Evolutionary conservation across 2,329 filamentous ascomycete genomes (phyloP), one percentile per base, ranked within the genome.

Genomic region (Anthostomella pinea): DNA sequence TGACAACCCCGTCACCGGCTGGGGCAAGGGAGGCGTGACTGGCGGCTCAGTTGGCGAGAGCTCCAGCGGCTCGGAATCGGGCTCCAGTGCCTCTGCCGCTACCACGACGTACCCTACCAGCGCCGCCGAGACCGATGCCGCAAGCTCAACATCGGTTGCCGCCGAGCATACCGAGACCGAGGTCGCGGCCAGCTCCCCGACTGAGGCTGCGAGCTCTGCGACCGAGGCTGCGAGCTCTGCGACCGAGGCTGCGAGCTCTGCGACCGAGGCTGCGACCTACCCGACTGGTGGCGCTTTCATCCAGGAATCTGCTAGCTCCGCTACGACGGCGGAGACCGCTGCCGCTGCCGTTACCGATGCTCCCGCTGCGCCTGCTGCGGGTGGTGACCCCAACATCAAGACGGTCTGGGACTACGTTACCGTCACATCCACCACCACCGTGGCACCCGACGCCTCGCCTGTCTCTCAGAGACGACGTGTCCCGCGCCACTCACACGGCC

Each of bases 1-100:
- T 18, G 64, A 69, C 57, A 75, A 76, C 61, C 66, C 69, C 3
- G 54, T 80, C n/a, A 65, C 66, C 23, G 70, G 73, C 29, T 82
- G 70, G 67, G 51, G 58, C 18, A 67, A 66, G 38, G 73, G 73
- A 38, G 56, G 48, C 14, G 47, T 44, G 8, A 31, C 23, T 28
- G 33, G 35, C 22, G 41, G 35, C 31, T 35, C 30, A 15, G 45
- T 40, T 16, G 13, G 17, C 23, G 36, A 33, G 18, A 29, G 39
- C 21, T 35, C 46, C 19, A 35, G 34, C 6, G 25, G 22, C 18
- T 43, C 43, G n/a, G 35, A 29, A 13, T 17, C 37, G 17, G 21
- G 30, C 18, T 39, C 45, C 6, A 13, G 23, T 19, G 15, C 21
- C n/a, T 23, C 17, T 11, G 16, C 30, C 30, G 27, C 16, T 22